These are phyloP conservation scores for Logfia minima DNA, from an alignment of 129 eudicot species.

Conservation along the genomic window DNA sequence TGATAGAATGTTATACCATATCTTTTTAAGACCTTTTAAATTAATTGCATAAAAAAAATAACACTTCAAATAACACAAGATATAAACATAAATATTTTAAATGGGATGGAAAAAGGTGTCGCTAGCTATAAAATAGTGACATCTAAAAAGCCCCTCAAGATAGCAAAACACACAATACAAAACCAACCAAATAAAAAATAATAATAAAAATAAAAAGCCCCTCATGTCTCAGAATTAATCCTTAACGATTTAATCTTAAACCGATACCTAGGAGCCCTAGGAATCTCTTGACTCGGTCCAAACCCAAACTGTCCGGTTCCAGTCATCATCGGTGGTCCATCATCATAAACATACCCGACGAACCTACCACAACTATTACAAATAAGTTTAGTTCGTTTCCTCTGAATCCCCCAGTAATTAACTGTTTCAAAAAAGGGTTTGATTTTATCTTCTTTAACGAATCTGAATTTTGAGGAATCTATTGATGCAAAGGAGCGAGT, in stretches of 20 bases:
- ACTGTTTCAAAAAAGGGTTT: conserved; percentile 87
- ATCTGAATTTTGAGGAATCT: conserved; percentile 62
- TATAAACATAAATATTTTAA: no score
- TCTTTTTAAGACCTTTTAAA: no score
- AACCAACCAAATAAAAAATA: not conserved
- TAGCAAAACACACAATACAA: no score
- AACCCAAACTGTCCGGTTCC: conserved; percentile 77
- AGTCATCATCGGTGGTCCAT: conserved; percentile 75
- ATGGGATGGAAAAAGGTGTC: no score
- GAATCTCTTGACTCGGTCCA: conserved; percentile 94
- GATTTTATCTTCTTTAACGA: conserved; percentile 76
- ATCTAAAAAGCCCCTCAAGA: no score
- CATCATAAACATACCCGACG: conserved; percentile 76
- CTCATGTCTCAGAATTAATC: conserved; percentile 56
- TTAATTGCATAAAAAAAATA: no score
- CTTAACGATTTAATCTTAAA: conserved; percentile 63
- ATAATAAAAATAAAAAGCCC: not conserved
- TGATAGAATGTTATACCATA: no score
- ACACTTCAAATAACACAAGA: no score
- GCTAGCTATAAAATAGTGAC: no score
- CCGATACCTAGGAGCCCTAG: conserved; percentile 84
- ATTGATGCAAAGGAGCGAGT: conserved; percentile 66
- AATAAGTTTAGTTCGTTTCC: conserved; percentile 69
- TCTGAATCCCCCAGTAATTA: conserved; percentile 93
- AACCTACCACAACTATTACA: conserved; percentile 64